These are phyloP conservation scores for Coemansia sp. DNA, from an alignment of 192 early-diverging fungal species.

Conservation along the genomic window DNA sequence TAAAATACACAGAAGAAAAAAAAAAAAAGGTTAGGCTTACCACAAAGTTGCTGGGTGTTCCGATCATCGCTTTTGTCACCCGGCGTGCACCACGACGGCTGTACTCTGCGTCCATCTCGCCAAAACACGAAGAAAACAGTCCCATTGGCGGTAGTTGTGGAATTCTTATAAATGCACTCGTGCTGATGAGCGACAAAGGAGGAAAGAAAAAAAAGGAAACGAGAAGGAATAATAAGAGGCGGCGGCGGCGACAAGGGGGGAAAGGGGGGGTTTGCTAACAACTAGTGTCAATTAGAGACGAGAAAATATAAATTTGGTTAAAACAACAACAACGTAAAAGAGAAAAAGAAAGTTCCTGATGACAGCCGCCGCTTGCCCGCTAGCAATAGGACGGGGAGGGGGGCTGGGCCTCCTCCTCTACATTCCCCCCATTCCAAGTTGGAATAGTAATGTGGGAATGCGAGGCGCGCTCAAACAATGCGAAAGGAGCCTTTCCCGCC, in stretches of 20 bases:
- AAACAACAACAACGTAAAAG: neutral
- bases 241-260: no score
- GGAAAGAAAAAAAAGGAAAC: neutral
- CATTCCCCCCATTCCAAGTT: no score
- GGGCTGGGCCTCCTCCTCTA: neutral
- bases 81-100: conserved; percentile 17
- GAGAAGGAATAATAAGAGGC: neutral
- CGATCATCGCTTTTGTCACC: conserved; percentile 57
- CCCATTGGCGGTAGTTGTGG: conserved; percentile 28
- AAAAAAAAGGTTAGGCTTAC: conserved; percentile 16
- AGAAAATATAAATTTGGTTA: no score
- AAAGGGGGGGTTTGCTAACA: neutral
- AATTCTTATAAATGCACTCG: neutral
- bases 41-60: conserved; percentile 53
- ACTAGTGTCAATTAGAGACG: no score
- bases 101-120: conserved; percentile 26
- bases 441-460: no score
- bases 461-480: no score
- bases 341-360: neutral
- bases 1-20: neutral
- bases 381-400: neutral
- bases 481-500: no score
- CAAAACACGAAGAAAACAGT: conserved; percentile 55
- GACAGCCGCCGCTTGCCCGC: neutral
- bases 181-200: neutral